Conservation (phyloP, 106 monocot genomes). For the Allium cepa region DNA sequence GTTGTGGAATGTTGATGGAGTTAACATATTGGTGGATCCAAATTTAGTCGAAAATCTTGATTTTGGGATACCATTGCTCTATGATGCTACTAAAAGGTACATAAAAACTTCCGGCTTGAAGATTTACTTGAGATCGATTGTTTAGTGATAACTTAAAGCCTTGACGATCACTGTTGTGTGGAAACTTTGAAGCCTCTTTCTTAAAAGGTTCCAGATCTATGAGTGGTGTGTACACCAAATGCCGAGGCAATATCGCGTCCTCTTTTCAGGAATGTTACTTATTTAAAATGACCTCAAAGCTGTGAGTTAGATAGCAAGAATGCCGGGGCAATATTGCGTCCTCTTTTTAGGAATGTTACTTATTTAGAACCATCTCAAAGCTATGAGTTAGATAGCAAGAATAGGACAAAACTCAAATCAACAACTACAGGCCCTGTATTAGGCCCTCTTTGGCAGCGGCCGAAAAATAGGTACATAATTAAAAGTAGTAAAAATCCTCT, state of each 20-base stretch:
- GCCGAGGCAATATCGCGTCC: conserved; percentile 48
- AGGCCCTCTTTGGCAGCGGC: conserved; percentile 94
- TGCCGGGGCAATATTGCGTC: no score
- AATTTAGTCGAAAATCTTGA: conserved; percentile 87
- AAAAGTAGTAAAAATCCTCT: conserved; percentile 21
- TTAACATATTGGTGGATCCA: conserved; percentile 79
- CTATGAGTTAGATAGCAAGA: conserved; percentile 46
- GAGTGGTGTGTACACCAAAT: conserved; percentile 73
- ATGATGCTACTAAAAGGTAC: conserved; percentile 70
- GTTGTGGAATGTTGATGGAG: conserved; percentile 68
- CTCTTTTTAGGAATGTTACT: no score
- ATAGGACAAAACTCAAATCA: conserved; percentile 39
- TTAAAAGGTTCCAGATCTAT: conserved; percentile 38
- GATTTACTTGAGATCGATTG: conserved; percentile 67
- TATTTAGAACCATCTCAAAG: conserved; percentile 82
- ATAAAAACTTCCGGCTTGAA: conserved; percentile 48
- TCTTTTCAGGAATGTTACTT: conserved; percentile 63
- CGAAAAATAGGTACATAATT: conserved; percentile 92
- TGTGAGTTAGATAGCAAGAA: no score
- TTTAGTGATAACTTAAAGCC: conserved; percentile 84
- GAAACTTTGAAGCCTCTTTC: conserved; percentile 74
- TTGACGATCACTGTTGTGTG: conserved; percentile 91
- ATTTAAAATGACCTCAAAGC: no score
- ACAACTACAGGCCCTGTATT: conserved; percentile 85
- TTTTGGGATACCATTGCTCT: conserved; percentile 83